Evolutionary conservation across 257 asterid species (phyloP).

Genomic region (Verbascum thapsus): DNA sequence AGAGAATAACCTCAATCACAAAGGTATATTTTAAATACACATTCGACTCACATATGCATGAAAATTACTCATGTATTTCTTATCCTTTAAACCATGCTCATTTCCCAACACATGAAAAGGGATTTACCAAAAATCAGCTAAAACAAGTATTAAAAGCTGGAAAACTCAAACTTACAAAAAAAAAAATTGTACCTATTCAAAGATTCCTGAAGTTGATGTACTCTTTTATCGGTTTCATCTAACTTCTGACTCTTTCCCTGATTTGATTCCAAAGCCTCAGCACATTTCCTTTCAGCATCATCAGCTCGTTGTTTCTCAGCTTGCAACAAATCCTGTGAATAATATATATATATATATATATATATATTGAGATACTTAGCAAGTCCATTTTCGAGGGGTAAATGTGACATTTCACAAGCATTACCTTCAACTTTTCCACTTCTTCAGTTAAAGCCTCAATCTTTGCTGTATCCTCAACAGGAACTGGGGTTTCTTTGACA

Average conservation of each 20-base stretch:
- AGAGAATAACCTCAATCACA: too few species aligned
- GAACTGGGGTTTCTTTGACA: constrained; percentile 76
- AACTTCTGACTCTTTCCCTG: constrained; percentile 78
- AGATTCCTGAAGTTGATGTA: constrained; percentile 85
- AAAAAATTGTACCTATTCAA: constrained; percentile 67
- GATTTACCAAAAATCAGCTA: too few species aligned
- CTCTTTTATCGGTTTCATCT: constrained; percentile 85
- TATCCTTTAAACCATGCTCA: too few species aligned
- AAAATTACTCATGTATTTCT: too few species aligned
- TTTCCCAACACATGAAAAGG: too few species aligned
- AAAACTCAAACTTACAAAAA: background rate
- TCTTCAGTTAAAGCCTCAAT: constrained; percentile 73
- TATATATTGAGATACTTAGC: too few species aligned
- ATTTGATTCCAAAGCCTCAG: constrained; percentile 63
- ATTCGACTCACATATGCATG: too few species aligned
- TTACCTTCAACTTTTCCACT: constrained; percentile 74
- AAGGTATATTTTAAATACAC: too few species aligned
- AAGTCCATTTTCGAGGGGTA: too few species aligned
- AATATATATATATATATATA: too few species aligned
- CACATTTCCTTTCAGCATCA: constrained; percentile 64
- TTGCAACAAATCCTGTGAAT: constrained; percentile 68
- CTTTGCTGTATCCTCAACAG: constrained; percentile 79
- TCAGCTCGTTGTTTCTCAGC: constrained; percentile 82
- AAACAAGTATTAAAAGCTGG: too few species aligned
- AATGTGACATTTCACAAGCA: constrained; percentile 31